Conservation (phyloP, 495 filamentous ascomycete species). For the Thermochaetoides thermophila region DNA sequence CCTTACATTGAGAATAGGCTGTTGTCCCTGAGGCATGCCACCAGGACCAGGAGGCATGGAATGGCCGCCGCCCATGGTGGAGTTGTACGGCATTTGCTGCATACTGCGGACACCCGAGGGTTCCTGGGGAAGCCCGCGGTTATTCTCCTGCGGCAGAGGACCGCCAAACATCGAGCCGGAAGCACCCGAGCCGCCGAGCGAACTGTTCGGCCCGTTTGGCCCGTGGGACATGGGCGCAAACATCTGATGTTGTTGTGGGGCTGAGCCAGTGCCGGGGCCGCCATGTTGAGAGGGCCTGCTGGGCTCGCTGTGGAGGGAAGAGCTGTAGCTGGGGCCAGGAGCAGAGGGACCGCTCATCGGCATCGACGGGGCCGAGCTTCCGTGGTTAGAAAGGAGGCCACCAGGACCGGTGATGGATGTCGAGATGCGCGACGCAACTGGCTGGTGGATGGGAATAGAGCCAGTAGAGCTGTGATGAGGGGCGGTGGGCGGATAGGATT, state of each 20-base stretch:
- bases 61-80: slow-evolving; percentile 17
- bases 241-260: slow-evolving; percentile 41
- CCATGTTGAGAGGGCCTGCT: slow-evolving; percentile 46
- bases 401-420: slow-evolving; percentile 77
- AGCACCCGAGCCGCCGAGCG: slow-evolving; percentile 18
- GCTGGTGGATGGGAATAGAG: slow-evolving; percentile 78
- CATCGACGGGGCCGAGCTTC: slow-evolving; percentile 40
- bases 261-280: slow-evolving; percentile 46
- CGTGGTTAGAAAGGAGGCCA: slow-evolving; percentile 65
- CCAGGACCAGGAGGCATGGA: slow-evolving; percentile 18
- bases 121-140: slow-evolving; percentile 27
- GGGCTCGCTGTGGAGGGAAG: slow-evolving; percentile 44
- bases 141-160: slow-evolving; percentile 32
- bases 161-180: slow-evolving; percentile 31
- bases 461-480: slow-evolving; percentile 73
- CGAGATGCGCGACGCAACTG: slow-evolving; percentile 66
- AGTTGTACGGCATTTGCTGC: slow-evolving; percentile 32
- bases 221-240: slow-evolving; percentile 39
- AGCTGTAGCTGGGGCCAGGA: slow-evolving; percentile 52
- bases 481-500: slow-evolving; percentile 40
- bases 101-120: slow-evolving; percentile 19
- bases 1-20: slow-evolving; percentile 86
- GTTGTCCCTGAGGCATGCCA: slow-evolving; percentile 68
- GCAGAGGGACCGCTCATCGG: slow-evolving; percentile 49
- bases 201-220: slow-evolving; percentile 24